Evolutionary conservation across 1,284 basidiomycete genomes (phyloP), one percentile per base, ranked within the genome.

Genomic region (Cutaneotrichosporon cutaneum): DNA sequence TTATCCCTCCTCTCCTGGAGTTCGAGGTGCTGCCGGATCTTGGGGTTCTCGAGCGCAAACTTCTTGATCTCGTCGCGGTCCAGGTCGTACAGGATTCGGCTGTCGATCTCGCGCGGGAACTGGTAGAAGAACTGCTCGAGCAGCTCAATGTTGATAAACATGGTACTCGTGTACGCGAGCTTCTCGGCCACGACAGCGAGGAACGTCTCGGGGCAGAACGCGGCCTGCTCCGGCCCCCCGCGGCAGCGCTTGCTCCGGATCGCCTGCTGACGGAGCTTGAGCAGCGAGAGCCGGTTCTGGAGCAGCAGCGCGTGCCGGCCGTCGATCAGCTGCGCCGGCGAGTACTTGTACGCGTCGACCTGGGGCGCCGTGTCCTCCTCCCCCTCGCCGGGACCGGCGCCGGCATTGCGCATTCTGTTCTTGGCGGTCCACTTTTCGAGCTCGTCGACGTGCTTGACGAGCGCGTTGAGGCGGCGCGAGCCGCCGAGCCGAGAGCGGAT

Each of bases 111-210:
- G 36, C 94, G 87, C 58, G 95, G 95, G 82, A 99, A 97, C 82
- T 94, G 92, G 76, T 98, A 97, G 82, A 99, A 98, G 85, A 99
- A 99, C 73, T 98, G 94, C 73, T 94, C 91, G 1, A 99, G 85
- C 10, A 99, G 83, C 78, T 99, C 95, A 62, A 97, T 94, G 80
- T 92, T 97, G 83, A 99, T 95, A 80, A 99, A 99, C 90, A 98
- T 94, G 2, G 94, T 88, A 0, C 92, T 90, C 0, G 94, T 98
- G 75, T 94, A 90, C 0, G 95, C 93, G 36, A 99, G 84, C 80
- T 99, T 98, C 78, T 98, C 93, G 2, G 95, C 92, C 11, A 99
- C 93, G 32, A 96, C 92, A 70, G 94, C 89, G 63, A 99, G 83
- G 85, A 99, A 99, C 0, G 91, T 90, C 77, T 99, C 96, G 0